A percentile compares a stretch with the other conserved stretches of the same genome.
Conservation (phyloP, 2,329 filamentous ascomycete genomes). For the Colletotrichum tropicale region DNA sequence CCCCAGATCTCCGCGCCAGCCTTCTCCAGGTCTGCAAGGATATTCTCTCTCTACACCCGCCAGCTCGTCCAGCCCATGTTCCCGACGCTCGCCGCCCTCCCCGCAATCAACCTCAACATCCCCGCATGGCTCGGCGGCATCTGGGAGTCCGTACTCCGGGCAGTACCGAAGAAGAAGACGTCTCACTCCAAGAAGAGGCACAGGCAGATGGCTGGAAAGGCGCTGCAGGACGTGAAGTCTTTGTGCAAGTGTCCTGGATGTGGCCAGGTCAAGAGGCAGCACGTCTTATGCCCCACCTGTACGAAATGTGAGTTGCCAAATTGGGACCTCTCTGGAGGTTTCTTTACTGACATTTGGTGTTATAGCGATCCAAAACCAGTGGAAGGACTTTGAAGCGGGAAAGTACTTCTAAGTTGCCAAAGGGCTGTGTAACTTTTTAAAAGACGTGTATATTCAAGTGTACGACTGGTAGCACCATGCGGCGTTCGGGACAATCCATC, state of each 20-base stretch:
- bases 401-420: slow-evolving; percentile 30
- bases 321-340: not conserved
- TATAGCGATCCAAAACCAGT: slow-evolving; percentile 51
- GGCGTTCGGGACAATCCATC: slow-evolving; percentile 20
- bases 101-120: slow-evolving; percentile 61
- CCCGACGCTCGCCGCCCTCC: slow-evolving; percentile 61
- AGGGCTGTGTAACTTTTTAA: slow-evolving; percentile 13
- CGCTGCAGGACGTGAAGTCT: slow-evolving; percentile 84
- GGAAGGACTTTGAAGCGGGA: slow-evolving; percentile 42
- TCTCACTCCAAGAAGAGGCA: slow-evolving; percentile 95
- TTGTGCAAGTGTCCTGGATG: slow-evolving; percentile 91
- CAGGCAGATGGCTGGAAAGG: slow-evolving; percentile 95
- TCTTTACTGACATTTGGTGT: slow-evolving; percentile 18
- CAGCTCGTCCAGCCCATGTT: slow-evolving; percentile 53
- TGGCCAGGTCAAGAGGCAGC: slow-evolving; percentile 85
- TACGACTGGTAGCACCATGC: slow-evolving; percentile 21
- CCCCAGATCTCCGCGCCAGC: slow-evolving; percentile 54
- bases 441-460: slow-evolving; percentile 32
- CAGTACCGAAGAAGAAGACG: slow-evolving; percentile 98
- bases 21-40: slow-evolving; percentile 45
- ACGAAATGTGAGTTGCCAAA: slow-evolving; percentile 69
- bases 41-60: slow-evolving; percentile 47
- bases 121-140: slow-evolving; percentile 75
- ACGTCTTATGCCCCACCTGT: slow-evolving; percentile 87
- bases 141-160: slow-evolving; percentile 90